These are phyloP conservation scores for Backusella australiensis DNA, from an alignment of 192 early-diverging fungal genomes.

Conservation along the genomic window DNA sequence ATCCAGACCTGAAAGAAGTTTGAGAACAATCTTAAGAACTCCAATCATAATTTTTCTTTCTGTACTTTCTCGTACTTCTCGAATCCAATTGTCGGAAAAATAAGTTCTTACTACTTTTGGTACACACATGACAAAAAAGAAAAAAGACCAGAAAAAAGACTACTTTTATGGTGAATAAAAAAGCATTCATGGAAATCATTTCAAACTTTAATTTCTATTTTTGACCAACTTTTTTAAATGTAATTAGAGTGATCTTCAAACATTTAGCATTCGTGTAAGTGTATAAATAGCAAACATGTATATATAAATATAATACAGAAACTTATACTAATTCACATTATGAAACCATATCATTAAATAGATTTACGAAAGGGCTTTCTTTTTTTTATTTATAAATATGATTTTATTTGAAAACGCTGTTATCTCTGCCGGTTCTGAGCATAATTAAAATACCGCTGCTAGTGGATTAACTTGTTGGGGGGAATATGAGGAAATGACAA, in stretches of 20 bases:
- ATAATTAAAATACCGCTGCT: not conserved
- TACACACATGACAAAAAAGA: not conserved
- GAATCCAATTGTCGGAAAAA: slow-evolving; percentile 3
- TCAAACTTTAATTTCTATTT: slow-evolving; percentile 1
- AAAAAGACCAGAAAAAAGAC: not conserved
- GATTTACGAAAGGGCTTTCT: not conserved
- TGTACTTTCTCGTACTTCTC: slow-evolving; percentile 16
- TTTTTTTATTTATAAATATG: no score
- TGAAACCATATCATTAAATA: not conserved
- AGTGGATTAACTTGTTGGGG: not conserved
- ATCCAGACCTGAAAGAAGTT: slow-evolving; percentile 17
- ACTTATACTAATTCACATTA: not conserved
- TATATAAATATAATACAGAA: not conserved
- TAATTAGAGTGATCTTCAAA: not conserved
- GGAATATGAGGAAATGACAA: not conserved
- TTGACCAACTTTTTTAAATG: not conserved
- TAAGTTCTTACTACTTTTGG: not conserved
- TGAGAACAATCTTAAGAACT: slow-evolving; percentile 3
- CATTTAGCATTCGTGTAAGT: not conserved
- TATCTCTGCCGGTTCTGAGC: not conserved
- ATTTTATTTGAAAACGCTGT: not conserved
- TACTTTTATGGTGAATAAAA: not conserved
- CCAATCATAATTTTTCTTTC: slow-evolving; percentile 8
- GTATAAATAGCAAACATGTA: not conserved
- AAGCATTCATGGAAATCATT: not conserved